Conservation (phyloP, 2,329 filamentous ascomycete species). For the Phialocephala subalpina region DNA sequence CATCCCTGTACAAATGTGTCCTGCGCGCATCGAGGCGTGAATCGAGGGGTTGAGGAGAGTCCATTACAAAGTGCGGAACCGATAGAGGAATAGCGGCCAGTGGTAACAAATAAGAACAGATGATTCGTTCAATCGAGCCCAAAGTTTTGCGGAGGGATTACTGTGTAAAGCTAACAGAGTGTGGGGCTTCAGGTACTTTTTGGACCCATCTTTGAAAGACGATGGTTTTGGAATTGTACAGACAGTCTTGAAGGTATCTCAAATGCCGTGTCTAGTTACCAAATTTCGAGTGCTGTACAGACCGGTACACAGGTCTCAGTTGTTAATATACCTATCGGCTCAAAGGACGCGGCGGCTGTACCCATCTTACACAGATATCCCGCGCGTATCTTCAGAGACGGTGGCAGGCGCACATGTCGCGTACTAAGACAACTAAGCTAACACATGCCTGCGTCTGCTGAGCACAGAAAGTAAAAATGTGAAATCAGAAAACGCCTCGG, state of each 20-base stretch:
- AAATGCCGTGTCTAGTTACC: slow-evolving; percentile 6
- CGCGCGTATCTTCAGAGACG: slow-evolving; percentile 3
- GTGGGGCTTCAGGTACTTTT: not conserved
- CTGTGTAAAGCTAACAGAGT: not conserved
- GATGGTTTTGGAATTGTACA: not conserved
- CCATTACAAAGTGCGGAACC: slow-evolving; percentile 9
- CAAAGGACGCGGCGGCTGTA: slow-evolving; percentile 11
- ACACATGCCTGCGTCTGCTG: slow-evolving; percentile 10
- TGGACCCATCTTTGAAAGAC: not conserved
- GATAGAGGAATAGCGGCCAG: not conserved
- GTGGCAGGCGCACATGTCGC: slow-evolving; percentile 10
- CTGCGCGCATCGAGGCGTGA: not conserved
- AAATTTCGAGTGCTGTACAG: not conserved
- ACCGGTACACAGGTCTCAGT: not conserved
- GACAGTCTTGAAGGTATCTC: not conserved
- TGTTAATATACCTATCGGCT: not conserved
- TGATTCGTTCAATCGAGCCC: not conserved
- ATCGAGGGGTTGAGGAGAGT: slow-evolving; percentile 6
- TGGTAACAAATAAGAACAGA: not conserved
- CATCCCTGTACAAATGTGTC: slow-evolving; percentile 11
- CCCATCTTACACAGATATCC: slow-evolving; percentile 7
- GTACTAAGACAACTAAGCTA: not conserved
- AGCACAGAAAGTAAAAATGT: slow-evolving; percentile 8
- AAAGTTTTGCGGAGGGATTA: not conserved
- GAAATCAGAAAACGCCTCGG: slow-evolving; percentile 8